Base-by-base conservation (phyloP, 2,329 filamentous ascomycete genomes). In the Calonectria multiphialidica region DNA sequence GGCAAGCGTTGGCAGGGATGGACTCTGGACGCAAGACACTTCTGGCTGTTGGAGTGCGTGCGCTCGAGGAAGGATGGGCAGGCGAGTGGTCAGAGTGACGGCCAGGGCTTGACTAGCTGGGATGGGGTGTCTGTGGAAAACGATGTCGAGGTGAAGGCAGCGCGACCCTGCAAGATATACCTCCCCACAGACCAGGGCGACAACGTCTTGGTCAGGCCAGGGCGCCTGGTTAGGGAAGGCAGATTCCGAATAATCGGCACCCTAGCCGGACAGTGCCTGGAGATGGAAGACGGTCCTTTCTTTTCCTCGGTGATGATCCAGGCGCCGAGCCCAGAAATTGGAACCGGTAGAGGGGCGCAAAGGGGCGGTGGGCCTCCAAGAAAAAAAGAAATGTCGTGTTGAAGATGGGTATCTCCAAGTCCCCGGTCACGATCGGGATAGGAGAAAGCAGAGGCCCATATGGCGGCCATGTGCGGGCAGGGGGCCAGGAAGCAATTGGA, bases 101-200 rank as follows among this genome's bases (percentile, higher is more conserved):
- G 76, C 71, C 76, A 77, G 76, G 70, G 76, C 74, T 77, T 73
- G 59, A 67, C 71, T 72, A 74, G 74, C 75, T 77, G 65, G 75
- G 77, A 76, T 74, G 76, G 75, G 72, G 76, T 73, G 74, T 72
- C 71, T 68, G 65, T 68, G 70, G 33, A 76, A 64, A 77, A 74
- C 53, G 71, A 72, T 71, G 71, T 72, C 57, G 66, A 75, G 68
- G 70, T 72, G 64, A 75, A 78, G 59, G 67, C 74, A 77, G 77
- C 76, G 77, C 70, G 72, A 67, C 70, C 67, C 74, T 76, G 74
- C 75, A 78, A 78, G 77, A 78, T 78, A 77, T 78, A 78, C 72
- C 74, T 72, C 65, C 73, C 71, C 74, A 73, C 49, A 66, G 47
- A 67, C 59, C 57, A 47, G 44, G 50, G 65, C 47, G 25, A 70